phyloP scores from a whole-genome alignment of 1,284 basidiomycete genomes.

The Ceratobasidium sp. region DNA sequence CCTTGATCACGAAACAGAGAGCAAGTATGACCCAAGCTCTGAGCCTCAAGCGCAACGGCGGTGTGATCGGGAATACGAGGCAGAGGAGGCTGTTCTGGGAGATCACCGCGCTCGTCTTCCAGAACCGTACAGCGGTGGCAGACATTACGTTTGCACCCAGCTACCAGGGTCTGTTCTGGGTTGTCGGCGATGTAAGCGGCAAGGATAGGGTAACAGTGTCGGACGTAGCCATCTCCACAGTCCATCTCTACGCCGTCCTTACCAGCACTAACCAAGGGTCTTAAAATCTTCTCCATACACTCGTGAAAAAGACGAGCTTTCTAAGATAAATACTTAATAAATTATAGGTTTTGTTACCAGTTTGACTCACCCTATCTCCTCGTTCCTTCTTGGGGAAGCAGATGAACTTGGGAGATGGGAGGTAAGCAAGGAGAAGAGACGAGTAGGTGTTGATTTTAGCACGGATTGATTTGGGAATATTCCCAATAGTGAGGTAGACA shows the following conservation, averaged over 20 bases:
- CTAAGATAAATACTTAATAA: neutral
- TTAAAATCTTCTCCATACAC: conserved; percentile 41
- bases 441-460: neutral
- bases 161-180: conserved; percentile 44
- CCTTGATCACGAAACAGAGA: conserved; percentile 10
- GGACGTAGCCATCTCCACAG: conserved; percentile 43
- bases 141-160: conserved; percentile 20
- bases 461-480: conserved; percentile 13
- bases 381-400: neutral
- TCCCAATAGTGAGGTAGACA: conserved; percentile 42
- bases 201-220: conserved; percentile 42
- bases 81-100: neutral
- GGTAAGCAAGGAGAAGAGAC: neutral
- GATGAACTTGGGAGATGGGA: neutral
- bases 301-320: conserved; percentile 38
- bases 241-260: conserved; percentile 40
- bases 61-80: neutral
- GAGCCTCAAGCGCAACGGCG: neutral
- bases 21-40: neutral
- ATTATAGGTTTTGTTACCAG: too few relatives aligned
- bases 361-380: neutral
- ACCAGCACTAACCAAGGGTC: conserved; percentile 34
- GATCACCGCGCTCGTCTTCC: conserved; percentile 17
- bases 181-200: conserved; percentile 44
- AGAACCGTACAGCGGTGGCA: conserved; percentile 35